A percentile compares a stretch with the other conserved stretches of the same genome.
Conservation (phyloP, 1,139 yeast species). For the Pichia terricola region DNA sequence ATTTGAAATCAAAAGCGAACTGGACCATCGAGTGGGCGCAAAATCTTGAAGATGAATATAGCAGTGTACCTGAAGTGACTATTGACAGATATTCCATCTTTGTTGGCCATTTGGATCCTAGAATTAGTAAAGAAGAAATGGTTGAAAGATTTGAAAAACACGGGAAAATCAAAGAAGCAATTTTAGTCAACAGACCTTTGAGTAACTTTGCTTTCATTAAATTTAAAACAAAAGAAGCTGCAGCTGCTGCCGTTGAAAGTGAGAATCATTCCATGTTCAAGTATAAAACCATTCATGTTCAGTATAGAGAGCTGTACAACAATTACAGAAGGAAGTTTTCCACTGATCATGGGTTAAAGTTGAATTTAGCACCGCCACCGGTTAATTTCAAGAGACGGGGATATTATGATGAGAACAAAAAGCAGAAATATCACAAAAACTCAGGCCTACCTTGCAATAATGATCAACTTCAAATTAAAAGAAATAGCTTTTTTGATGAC, state of each 20-base stretch:
- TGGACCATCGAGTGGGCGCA: slow-evolving; percentile 79
- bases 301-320: slow-evolving; percentile 57
- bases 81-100: slow-evolving; percentile 68
- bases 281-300: slow-evolving; percentile 74
- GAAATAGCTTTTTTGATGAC: no score
- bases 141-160: slow-evolving; percentile 51
- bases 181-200: slow-evolving; percentile 42
- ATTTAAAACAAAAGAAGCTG: slow-evolving; percentile 56
- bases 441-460: neutral
- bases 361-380: slow-evolving; percentile 67
- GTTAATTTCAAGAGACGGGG: slow-evolving; percentile 36
- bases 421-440: no score
- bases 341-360: slow-evolving; percentile 27
- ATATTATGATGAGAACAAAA: neutral
- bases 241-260: slow-evolving; percentile 72
- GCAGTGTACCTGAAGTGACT: slow-evolving; percentile 27
- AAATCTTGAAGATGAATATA: slow-evolving; percentile 45
- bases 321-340: slow-evolving; percentile 21
- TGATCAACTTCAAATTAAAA: neutral
- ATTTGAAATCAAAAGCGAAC: slow-evolving; percentile 40
- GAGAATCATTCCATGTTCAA: slow-evolving; percentile 72
- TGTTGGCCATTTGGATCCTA: slow-evolving; percentile 59
- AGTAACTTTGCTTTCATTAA: slow-evolving; percentile 66
- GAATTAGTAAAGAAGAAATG: slow-evolving; percentile 47
- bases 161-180: slow-evolving; percentile 49